phyloP scores from a whole-genome alignment of 495 filamentous ascomycete genomes.

The Durotheca rogersii region DNA sequence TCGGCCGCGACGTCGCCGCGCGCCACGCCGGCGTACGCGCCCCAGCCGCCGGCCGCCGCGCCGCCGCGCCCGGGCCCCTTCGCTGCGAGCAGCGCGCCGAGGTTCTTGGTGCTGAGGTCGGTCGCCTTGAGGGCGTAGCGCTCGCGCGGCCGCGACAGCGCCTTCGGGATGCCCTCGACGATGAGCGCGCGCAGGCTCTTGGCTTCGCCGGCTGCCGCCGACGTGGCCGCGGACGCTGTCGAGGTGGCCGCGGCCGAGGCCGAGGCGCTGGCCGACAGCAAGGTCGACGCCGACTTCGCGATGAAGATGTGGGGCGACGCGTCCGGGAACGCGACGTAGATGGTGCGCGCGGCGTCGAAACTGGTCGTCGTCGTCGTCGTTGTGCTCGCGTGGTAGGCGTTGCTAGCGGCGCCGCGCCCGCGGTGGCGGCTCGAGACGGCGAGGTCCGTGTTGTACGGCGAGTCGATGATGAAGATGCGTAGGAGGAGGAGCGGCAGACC shows the following conservation, averaged over 20 bases:
- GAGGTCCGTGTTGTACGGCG: conserved; percentile 62
- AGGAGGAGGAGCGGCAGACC: conserved; percentile 66
- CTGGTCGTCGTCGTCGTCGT: conserved; percentile 30
- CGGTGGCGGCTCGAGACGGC: conserved; percentile 42
- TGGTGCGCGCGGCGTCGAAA: conserved; percentile 60
- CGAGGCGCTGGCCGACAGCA: conserved; percentile 35
- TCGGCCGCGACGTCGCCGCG: conserved; percentile 47
- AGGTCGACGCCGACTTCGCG: conserved; percentile 44
- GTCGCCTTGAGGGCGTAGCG: conserved; percentile 67
- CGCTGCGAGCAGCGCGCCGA: conserved; percentile 63
- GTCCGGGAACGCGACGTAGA: conserved; percentile 80
- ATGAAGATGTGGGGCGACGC: conserved; percentile 73
- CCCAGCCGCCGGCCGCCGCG: conserved; percentile 71
- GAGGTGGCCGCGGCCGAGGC: conserved; percentile 34
- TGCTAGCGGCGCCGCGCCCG: conserved; percentile 30
- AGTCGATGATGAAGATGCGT: conserved; percentile 71
- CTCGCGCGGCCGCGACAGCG: conserved; percentile 67
- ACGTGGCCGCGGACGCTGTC: conserved; percentile 16
- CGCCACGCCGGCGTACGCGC: conserved; percentile 68
- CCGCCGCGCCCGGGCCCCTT: conserved; percentile 67
- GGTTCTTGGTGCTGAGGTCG: conserved; percentile 64
- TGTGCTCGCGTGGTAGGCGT: conserved; percentile 1
- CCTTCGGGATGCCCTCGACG: conserved; percentile 73
- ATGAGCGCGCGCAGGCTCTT: conserved; percentile 68
- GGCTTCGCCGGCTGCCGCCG: conserved; percentile 54